phyloP scores from a whole-genome alignment of 2,329 filamentous ascomycete species.

The Ceratocystis huliohia region DNA sequence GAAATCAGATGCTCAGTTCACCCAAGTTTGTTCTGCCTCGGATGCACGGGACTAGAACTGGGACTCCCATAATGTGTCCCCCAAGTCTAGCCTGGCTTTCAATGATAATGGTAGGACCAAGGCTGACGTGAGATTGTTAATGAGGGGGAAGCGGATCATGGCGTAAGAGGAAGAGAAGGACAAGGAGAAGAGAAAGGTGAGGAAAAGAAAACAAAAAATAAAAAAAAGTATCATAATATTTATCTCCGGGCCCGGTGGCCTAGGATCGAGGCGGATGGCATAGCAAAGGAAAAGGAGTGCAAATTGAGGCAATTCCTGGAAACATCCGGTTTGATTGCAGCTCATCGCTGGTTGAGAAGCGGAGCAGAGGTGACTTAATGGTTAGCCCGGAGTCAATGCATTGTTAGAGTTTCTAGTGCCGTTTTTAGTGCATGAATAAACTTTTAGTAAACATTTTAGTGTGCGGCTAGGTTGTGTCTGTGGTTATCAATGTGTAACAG shows the following conservation, averaged over 20 bases:
- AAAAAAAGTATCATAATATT: neutral
- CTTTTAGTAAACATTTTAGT: constrained; percentile 8
- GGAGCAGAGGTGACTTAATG: neutral
- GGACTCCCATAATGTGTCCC: neutral
- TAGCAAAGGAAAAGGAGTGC: neutral
- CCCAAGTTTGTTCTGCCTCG: neutral
- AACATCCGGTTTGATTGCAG: constrained; percentile 4
- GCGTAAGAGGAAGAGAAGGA: neutral
- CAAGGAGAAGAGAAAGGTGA: neutral
- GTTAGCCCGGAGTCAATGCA: neutral
- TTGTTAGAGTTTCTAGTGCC: constrained; percentile 5
- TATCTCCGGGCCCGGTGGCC: neutral
- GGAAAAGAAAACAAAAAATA: neutral
- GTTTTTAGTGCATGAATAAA: constrained; percentile 8
- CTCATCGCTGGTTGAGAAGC: neutral
- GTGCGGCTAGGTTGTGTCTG: neutral
- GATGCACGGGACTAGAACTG: constrained; percentile 2
- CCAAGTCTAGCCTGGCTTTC: neutral
- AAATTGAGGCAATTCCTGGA: neutral
- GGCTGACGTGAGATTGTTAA: neutral
- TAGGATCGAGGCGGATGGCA: neutral
- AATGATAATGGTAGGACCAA: neutral
- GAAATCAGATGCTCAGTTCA: neutral
- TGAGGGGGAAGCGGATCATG: neutral
- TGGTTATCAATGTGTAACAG: constrained; percentile 1